These are phyloP conservation scores for Pseudotulostoma volvatum DNA, from an alignment of 495 filamentous ascomycete species.

Conservation along the genomic window DNA sequence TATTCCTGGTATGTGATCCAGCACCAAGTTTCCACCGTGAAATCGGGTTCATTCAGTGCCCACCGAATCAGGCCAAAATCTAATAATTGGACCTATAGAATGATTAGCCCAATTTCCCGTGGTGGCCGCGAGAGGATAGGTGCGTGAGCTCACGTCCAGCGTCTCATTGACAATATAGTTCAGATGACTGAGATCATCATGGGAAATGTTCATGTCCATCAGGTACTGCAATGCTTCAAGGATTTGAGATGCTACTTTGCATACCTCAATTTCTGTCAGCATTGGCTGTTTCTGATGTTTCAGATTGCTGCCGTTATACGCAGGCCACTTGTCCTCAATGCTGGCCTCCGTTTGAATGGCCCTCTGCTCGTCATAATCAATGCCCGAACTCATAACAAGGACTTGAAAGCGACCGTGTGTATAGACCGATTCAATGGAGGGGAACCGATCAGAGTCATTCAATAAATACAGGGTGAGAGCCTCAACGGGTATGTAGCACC, in stretches of 20 bases:
- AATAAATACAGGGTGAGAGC: constrained; percentile 13
- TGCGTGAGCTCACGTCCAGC: constrained; percentile 15
- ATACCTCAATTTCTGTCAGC: constrained; percentile 9
- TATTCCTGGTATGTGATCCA: no score
- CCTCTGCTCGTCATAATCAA: constrained; percentile 7
- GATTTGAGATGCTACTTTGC: constrained; percentile 15
- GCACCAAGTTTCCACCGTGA: no score
- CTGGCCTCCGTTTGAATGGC: background rate
- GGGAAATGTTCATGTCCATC: constrained; percentile 12
- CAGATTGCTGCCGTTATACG: constrained; percentile 8
- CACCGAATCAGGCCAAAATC: no score
- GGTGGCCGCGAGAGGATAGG: no score
- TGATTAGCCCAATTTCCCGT: no score
- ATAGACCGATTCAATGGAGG: constrained; percentile 15
- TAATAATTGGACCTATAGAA: no score
- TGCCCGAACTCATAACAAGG: constrained; percentile 12
- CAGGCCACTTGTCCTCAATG: constrained; percentile 3
- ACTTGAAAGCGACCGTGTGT: constrained; percentile 9
- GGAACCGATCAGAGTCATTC: constrained; percentile 11
- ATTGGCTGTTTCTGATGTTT: constrained; percentile 5
- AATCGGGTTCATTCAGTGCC: no score
- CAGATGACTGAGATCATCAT: constrained; percentile 11
- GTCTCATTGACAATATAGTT: constrained; percentile 14
- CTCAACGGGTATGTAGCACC: no score
- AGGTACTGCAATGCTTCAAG: constrained; percentile 11